phyloP scores from a whole-genome alignment of 2,329 filamentous ascomycete genomes.

The Cyphellophora attinorum region DNA sequence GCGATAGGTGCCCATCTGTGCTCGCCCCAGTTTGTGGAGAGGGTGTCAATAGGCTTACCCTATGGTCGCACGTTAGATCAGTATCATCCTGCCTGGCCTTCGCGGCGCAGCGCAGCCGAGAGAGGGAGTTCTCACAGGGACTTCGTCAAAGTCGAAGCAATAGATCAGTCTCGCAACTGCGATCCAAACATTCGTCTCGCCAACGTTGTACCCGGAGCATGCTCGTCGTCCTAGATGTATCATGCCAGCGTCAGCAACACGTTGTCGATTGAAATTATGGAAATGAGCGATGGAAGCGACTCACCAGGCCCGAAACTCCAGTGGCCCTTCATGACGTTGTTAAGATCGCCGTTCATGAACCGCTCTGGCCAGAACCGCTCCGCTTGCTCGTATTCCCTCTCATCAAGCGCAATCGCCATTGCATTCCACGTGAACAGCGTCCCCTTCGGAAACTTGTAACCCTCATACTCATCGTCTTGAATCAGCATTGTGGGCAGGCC shows the following conservation, averaged over 20 bases:
- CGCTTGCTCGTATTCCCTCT: constrained; percentile 15
- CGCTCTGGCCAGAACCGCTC: constrained; percentile 16
- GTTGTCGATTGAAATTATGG: not conserved
- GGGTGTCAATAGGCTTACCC: constrained; percentile 10
- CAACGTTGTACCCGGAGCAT: constrained; percentile 13
- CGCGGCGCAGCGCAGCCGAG: not conserved
- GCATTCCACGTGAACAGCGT: constrained; percentile 38
- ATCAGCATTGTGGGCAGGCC: constrained; percentile 26
- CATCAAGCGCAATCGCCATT: constrained; percentile 34
- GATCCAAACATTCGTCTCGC: constrained; percentile 14
- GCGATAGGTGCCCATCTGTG: constrained; percentile 21
- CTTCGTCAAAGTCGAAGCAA: constrained; percentile 14
- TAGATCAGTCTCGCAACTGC: constrained; percentile 10
- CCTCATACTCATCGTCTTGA: constrained; percentile 26
- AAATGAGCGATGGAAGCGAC: constrained; percentile 1
- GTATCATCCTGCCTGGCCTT: no score
- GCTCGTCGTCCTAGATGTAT: constrained; percentile 8
- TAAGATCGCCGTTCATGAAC: constrained; percentile 16
- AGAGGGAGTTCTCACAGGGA: constrained; percentile 7
- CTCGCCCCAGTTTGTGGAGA: constrained; percentile 9
- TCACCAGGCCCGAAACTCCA: constrained; percentile 16
- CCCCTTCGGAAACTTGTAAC: constrained; percentile 39
- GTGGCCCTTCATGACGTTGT: constrained; percentile 21
- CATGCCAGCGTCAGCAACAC: not conserved
- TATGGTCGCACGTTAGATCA: constrained; percentile 3